phyloP scores from a whole-genome alignment of 169 alveolate species.

The Cryptosporidium baileyi region DNA sequence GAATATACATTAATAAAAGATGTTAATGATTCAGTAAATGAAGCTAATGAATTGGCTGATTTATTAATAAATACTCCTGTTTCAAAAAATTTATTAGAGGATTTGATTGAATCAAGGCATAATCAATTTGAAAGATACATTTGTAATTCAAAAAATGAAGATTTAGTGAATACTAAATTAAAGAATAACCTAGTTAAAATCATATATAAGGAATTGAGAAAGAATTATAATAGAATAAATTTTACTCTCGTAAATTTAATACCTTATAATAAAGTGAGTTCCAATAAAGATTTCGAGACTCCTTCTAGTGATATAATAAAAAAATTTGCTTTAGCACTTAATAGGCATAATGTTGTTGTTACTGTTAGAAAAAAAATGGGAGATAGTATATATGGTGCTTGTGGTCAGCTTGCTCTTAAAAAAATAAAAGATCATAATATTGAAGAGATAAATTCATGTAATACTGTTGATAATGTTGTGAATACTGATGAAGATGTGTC shows the following conservation, averaged over 20 bases:
- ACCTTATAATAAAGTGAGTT: conserved; percentile 34
- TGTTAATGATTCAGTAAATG: conserved; percentile 70
- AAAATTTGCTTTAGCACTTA: neutral
- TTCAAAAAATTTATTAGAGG: conserved; percentile 21
- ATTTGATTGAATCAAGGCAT: neutral
- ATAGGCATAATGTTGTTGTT: conserved; percentile 11
- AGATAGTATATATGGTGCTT: conserved; percentile 38
- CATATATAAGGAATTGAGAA: neutral
- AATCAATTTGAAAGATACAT: neutral
- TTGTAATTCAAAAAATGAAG: neutral
- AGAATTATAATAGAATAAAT: conserved; percentile 36
- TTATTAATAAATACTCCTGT: conserved; percentile 53
- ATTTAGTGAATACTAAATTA: neutral
- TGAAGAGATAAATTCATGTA: neutral
- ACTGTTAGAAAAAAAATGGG: conserved; percentile 53
- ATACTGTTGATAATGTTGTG: neutral
- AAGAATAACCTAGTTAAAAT: neutral
- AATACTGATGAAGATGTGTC: neutral
- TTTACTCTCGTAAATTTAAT: conserved; percentile 49
- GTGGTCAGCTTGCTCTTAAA: conserved; percentile 59
- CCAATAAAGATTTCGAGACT: conserved; percentile 19
- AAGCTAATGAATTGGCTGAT: conserved; percentile 72
- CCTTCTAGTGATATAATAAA: conserved; percentile 22
- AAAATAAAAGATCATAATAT: neutral
- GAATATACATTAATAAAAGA: conserved; percentile 72